phyloP scores from a whole-genome alignment of 2,329 filamentous ascomycete genomes.

The Fusarium globosum region DNA sequence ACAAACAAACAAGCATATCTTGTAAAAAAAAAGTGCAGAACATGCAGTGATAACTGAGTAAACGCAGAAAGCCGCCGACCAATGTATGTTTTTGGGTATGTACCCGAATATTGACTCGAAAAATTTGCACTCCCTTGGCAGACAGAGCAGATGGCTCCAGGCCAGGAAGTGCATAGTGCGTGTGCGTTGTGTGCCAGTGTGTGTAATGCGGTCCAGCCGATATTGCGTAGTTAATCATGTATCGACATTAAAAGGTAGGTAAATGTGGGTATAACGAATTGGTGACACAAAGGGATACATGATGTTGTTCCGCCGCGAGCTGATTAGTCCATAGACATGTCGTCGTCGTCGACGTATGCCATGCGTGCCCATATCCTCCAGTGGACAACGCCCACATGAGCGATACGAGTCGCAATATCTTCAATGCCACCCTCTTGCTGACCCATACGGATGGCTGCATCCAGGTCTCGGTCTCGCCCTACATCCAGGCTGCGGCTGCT shows the following conservation, averaged over 20 bases:
- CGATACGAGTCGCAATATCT: slow-evolving; percentile 80
- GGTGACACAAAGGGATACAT: slow-evolving; percentile 26
- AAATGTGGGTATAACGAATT: slow-evolving; percentile 30
- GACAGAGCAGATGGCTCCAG: background rate
- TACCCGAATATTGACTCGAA: slow-evolving; percentile 6
- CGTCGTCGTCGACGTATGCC: slow-evolving; percentile 68
- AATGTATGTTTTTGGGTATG: slow-evolving; percentile 23
- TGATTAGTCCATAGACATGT: slow-evolving; percentile 49
- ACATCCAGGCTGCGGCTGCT: slow-evolving; percentile 51
- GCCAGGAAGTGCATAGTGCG: background rate
- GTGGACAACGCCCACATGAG: slow-evolving; percentile 86
- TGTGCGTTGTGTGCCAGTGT: background rate
- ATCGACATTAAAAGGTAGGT: slow-evolving; percentile 40
- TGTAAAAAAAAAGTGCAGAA: slow-evolving; percentile 1
- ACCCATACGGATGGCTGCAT: slow-evolving; percentile 53
- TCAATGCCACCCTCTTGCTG: slow-evolving; percentile 66
- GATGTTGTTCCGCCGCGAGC: background rate
- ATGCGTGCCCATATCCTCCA: slow-evolving; percentile 89
- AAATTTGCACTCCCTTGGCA: background rate
- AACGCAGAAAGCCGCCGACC: slow-evolving; percentile 28
- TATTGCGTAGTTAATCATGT: slow-evolving; percentile 17
- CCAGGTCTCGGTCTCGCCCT: slow-evolving; percentile 47
- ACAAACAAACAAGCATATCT: background rate
- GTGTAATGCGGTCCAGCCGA: slow-evolving; percentile 35
- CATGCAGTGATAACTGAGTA: slow-evolving; percentile 15